Evolutionary conservation across 2,329 filamentous ascomycete species (phyloP).

Genomic region (Colletotrichum sublineola): DNA sequence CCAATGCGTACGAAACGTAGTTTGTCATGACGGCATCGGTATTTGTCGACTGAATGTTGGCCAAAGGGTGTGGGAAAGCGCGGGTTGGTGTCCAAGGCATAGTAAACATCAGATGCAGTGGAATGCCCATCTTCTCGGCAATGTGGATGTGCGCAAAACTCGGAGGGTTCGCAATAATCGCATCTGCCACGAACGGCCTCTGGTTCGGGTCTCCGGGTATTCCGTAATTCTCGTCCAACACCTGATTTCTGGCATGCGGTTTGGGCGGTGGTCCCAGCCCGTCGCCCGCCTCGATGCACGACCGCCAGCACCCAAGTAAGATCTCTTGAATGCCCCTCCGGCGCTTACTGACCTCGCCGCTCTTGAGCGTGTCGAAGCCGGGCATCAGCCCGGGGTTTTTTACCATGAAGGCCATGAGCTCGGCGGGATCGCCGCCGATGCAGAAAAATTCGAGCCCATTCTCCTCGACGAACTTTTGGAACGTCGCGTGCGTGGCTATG

Average conservation of each 20-base stretch:
- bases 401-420: conserved; percentile 91
- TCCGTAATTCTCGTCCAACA: conserved; percentile 61
- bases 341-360: conserved; percentile 81
- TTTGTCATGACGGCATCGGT: conserved; percentile 84
- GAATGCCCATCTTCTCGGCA: conserved; percentile 81
- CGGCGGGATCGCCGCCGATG: conserved; percentile 81
- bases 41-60: conserved; percentile 83
- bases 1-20: conserved; percentile 84
- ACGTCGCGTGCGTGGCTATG: conserved; percentile 79
- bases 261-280: conserved; percentile 66
- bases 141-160: conserved; percentile 83
- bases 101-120: conserved; percentile 90
- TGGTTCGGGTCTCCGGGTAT: conserved; percentile 57
- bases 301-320: conserved; percentile 87
- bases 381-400: conserved; percentile 91
- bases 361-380: conserved; percentile 80
- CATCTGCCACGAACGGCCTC: conserved; percentile 84
- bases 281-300: conserved; percentile 84
- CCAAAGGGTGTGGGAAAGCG: conserved; percentile 87
- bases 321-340: conserved; percentile 83
- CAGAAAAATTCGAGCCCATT: conserved; percentile 81
- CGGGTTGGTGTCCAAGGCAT: conserved; percentile 94
- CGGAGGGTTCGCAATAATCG: conserved; percentile 83
- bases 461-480: conserved; percentile 76
- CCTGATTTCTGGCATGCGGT: conserved; percentile 62